These are phyloP conservation scores for Pseudogymnoascus sp. DNA, from an alignment of 2,329 filamentous ascomycete genomes.

Conservation along the genomic window DNA sequence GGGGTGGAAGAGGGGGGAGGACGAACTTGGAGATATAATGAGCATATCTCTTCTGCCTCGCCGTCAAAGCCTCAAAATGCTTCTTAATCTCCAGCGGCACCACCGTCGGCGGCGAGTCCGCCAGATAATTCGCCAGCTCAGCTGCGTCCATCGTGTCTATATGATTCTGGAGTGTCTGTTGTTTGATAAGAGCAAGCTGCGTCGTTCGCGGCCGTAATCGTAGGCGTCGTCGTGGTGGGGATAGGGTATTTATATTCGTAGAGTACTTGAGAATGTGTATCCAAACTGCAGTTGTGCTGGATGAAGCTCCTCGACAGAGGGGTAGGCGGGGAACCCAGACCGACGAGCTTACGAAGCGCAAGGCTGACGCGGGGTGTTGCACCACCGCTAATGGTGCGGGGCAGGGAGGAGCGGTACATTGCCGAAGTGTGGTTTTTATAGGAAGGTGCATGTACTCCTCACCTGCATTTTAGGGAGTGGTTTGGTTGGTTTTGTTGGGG, in stretches of 20 bases:
- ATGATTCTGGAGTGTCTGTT: not conserved
- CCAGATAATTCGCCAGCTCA: constrained; percentile 70
- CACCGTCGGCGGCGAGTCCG: constrained; percentile 82
- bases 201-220: not conserved
- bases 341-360: not conserved
- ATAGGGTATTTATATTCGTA: not conserved
- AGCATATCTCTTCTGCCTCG: constrained; percentile 81
- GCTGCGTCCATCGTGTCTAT: constrained; percentile 44
- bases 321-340: not conserved
- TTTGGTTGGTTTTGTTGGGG: not conserved
- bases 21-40: constrained; percentile 75
- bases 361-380: constrained; percentile 4
- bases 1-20: too few relatives aligned
- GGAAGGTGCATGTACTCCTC: not conserved
- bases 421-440: not conserved
- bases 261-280: not conserved
- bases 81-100: constrained; percentile 85
- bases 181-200: not conserved
- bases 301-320: not conserved
- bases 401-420: constrained; percentile 1
- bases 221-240: not conserved
- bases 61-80: constrained; percentile 73
- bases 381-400: not conserved
- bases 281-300: not conserved
- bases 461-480: constrained; percentile 1